phyloP scores from a whole-genome alignment of 2,329 filamentous ascomycete species.

The Colletotrichum nymphaeae region DNA sequence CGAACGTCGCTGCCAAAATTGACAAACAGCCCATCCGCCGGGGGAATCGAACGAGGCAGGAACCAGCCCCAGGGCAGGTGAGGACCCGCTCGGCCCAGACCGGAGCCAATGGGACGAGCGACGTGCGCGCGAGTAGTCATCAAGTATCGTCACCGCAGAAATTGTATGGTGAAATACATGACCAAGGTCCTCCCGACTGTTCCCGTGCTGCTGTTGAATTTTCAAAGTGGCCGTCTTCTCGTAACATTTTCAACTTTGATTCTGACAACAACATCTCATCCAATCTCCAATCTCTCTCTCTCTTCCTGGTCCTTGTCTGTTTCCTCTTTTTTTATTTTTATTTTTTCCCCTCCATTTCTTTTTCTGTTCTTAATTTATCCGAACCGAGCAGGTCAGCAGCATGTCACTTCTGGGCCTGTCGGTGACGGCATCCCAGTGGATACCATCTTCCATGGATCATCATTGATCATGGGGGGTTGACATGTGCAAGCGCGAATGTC shows the following conservation, averaged over 20 bases:
- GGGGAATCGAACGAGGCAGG: conserved; percentile 31
- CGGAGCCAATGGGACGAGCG: not conserved
- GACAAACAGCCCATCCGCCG: conserved; percentile 17
- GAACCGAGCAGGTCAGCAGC: not conserved
- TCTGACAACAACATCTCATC: not conserved
- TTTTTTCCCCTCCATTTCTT: not conserved
- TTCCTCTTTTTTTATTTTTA: too few species aligned
- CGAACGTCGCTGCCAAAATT: conserved; percentile 22
- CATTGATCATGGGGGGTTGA: not conserved
- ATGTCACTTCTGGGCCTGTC: not conserved
- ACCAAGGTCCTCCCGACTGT: conserved; percentile 10
- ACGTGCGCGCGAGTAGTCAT: not conserved
- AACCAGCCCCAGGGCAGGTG: too few species aligned
- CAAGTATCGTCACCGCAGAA: not conserved
- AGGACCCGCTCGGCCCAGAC: not conserved
- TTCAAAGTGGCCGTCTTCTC: conserved; percentile 29
- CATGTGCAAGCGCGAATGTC: not conserved
- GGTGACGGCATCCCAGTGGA: not conserved
- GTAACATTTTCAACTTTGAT: conserved; percentile 13
- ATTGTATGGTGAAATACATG: not conserved
- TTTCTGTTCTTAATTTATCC: not conserved
- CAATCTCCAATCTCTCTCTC: not conserved
- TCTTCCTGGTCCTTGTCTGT: not conserved
- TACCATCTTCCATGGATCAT: not conserved
- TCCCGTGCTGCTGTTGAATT: conserved; percentile 17